phyloP scores from a whole-genome alignment of 192 early-diverging fungal genomes.

The Podila clonocystis region DNA sequence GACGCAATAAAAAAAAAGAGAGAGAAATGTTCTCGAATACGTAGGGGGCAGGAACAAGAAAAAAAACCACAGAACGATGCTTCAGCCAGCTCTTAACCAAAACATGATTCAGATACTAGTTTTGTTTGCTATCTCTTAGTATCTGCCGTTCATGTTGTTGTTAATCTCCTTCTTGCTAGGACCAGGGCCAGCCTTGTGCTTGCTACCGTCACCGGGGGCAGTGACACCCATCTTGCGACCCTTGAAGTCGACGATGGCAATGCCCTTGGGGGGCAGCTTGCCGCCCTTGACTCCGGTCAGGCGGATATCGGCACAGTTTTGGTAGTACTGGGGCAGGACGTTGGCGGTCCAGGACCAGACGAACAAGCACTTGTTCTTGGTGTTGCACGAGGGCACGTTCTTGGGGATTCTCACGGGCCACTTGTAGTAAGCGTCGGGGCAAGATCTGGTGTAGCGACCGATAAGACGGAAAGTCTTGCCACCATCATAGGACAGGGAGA shows the following conservation, averaged over 20 bases:
- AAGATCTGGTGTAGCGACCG: constrained; percentile 45
- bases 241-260: constrained; percentile 35
- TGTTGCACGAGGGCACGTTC: constrained; percentile 47
- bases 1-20: background rate
- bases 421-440: constrained; percentile 51
- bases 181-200: constrained; percentile 25
- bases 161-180: constrained; percentile 23
- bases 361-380: constrained; percentile 47
- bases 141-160: constrained; percentile 33
- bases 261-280: constrained; percentile 10
- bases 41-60: background rate
- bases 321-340: constrained; percentile 80
- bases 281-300: constrained; percentile 53
- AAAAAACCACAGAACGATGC: background rate
- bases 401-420: constrained; percentile 54
- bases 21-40: background rate
- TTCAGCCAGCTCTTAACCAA: no score
- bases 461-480: constrained; percentile 62
- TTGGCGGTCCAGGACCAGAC: constrained; percentile 78
- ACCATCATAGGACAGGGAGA: constrained; percentile 71
- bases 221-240: constrained; percentile 13
- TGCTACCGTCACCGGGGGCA: constrained; percentile 35
- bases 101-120: background rate
- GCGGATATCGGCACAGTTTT: constrained; percentile 77
- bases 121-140: constrained; percentile 1